Evolutionary conservation across 2,329 filamentous ascomycete genomes (phyloP), one percentile per base, ranked within the genome.

Genomic region (Rutstroemia sydowiana): DNA sequence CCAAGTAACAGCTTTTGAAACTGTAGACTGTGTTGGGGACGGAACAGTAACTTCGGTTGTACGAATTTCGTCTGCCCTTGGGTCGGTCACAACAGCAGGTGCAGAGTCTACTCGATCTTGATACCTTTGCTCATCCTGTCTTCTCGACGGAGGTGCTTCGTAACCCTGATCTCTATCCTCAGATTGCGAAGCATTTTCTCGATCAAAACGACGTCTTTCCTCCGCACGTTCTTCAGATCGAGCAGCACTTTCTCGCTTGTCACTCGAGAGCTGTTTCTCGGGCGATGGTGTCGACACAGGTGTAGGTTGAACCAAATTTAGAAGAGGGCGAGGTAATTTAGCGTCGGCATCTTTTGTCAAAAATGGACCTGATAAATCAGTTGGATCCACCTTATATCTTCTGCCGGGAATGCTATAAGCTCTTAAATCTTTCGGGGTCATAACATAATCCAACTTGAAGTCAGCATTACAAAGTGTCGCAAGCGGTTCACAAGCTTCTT

Each of bases 271-370:
- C 57, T 71, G 70, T 57, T 70, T 71, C 56, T 75, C 73, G 3
- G 69, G 71, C 14, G 64, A 61, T 0, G 80, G 80, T 1, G 79
- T 77, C 9, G 73, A 70, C 7, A 66, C 61, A 8, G 82, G 82
- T 1, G 81, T 85, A 16, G 82, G 81, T 34, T 73, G 72, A 45
- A 85, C 76, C 40, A 85, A 63, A 59, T 82, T 84, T 28, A 85
- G 66, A 53, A 82, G 61, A 1, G 81, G 81, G 4, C 81, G 60
- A 43, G 59, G 59, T 47, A 54, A 45, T 21, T 43, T 47, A 46
- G 61, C 59, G 44, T 61, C 61, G 13, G 61, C 55, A 44, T 66
- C 62, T 48, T 57, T 53, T 28, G 58, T 59, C 32, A 60, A 46
- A 39, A 57, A 57, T 8, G 52, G 48, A 18, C 42, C 54, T 30